phyloP scores from a whole-genome alignment of 768 basidiomycete genomes.

The Mycena pura region DNA sequence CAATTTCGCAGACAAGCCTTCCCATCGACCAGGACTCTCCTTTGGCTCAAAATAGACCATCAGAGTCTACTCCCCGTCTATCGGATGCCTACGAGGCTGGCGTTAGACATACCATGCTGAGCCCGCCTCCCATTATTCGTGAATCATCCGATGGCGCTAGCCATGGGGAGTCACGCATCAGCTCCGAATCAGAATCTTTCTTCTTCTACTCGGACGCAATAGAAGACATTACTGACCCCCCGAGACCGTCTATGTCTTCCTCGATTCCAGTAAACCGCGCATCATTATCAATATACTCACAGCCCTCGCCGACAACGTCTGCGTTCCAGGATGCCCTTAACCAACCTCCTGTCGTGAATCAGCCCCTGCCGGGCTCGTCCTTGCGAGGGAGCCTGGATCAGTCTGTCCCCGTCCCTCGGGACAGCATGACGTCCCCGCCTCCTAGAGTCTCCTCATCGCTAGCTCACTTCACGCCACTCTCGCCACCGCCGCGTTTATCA shows the following conservation, averaged over 20 bases:
- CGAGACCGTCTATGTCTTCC: constrained; percentile 58
- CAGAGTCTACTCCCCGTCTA: constrained; percentile 19
- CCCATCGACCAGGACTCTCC: constrained; percentile 29
- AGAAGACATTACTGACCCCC: constrained; percentile 40
- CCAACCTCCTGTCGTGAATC: constrained; percentile 32
- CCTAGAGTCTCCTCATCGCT: constrained; percentile 68
- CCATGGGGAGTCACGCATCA: constrained; percentile 15
- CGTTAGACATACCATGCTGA: constrained; percentile 19
- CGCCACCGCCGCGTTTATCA: constrained; percentile 59
- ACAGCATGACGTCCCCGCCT: constrained; percentile 61
- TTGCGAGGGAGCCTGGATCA: constrained; percentile 18
- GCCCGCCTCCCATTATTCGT: constrained; percentile 19
- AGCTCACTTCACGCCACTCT: constrained; percentile 54
- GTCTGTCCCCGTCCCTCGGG: constrained; percentile 37
- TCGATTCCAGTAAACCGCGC: constrained; percentile 51
- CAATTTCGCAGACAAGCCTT: constrained; percentile 64
- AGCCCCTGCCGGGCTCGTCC: constrained; percentile 21
- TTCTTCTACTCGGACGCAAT: constrained; percentile 49
- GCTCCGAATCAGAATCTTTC: constrained; percentile 30
- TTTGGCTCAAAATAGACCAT: neutral
- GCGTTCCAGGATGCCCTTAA: constrained; percentile 74
- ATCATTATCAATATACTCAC: constrained; percentile 72
- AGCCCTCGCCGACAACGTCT: constrained; percentile 78
- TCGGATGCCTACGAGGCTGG: constrained; percentile 25
- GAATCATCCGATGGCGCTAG: constrained; percentile 31